Percentiles rank a stretch among this genome's conserved stretches.
Conservation (phyloP, 495 filamentous ascomycete species). For the Penicillium pulvis region DNA sequence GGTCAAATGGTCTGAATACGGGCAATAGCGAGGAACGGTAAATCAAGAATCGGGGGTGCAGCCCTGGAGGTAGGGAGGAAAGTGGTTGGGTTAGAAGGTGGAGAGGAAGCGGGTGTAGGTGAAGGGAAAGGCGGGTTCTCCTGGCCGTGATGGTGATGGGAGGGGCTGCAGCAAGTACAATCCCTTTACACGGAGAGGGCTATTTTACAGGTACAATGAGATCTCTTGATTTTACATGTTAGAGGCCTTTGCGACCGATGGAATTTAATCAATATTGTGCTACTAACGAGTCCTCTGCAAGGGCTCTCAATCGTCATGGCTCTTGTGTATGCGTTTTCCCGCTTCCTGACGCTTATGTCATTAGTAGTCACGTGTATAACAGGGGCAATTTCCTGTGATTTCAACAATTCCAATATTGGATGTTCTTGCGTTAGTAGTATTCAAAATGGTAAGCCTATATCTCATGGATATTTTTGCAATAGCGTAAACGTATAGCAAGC, state of each 20-base stretch:
- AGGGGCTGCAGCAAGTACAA: slow-evolving; percentile 6
- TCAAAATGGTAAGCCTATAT: not conserved
- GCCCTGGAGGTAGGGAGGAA: not conserved
- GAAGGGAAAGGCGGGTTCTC: slow-evolving; percentile 36
- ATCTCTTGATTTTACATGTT: not conserved
- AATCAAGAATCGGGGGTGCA: slow-evolving; percentile 5
- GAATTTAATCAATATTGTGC: not conserved
- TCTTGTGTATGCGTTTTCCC: slow-evolving; percentile 27
- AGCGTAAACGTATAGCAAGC: not conserved
- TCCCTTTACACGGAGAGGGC: not conserved
- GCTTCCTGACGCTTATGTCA: slow-evolving; percentile 31
- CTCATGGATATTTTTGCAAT: not conserved
- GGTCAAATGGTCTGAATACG: not conserved
- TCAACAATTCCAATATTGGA: not conserved
- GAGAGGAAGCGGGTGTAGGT: slow-evolving; percentile 25
- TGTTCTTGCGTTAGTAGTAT: too few species aligned
- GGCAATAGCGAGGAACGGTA: not conserved
- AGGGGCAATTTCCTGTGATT: not conserved
- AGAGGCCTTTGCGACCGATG: not conserved
- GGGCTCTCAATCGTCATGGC: not conserved
- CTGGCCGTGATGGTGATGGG: slow-evolving; percentile 34
- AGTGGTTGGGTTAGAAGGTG: slow-evolving; percentile 12
- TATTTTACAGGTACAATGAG: not conserved
- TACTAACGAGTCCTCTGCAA: not conserved
- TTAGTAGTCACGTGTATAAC: slow-evolving; percentile 17